A percentile compares a stretch with the other conserved stretches of the same genome.
Conservation (phyloP, 495 filamentous ascomycete genomes). For the Lasiosphaeria ovina region DNA sequence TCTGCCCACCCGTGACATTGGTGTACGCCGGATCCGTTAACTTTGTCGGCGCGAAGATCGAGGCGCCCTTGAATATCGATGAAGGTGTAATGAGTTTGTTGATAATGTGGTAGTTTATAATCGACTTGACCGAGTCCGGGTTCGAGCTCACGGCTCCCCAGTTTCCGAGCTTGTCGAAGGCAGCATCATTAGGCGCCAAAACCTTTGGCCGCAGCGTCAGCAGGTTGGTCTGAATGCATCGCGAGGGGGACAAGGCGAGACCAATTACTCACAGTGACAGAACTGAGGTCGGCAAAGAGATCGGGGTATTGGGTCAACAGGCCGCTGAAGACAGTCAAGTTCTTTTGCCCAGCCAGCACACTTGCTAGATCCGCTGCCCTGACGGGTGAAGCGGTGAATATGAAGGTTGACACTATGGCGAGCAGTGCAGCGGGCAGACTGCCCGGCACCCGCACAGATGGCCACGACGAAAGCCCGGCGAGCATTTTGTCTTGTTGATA, state of each 20-base stretch:
- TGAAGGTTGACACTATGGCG: background rate
- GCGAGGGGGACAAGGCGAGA: background rate
- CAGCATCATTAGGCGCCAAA: conserved; percentile 27
- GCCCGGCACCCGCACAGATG: background rate
- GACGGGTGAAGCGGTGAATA: background rate
- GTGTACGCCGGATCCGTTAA: conserved; percentile 28
- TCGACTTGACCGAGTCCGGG: conserved; percentile 8
- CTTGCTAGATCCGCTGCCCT: background rate
- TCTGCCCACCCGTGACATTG: conserved; percentile 29
- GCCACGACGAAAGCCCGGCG: no score
- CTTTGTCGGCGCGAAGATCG: conserved; percentile 48
- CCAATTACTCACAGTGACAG: background rate
- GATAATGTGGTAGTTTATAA: conserved; percentile 29
- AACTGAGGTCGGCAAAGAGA: background rate
- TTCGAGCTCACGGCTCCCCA: conserved; percentile 10
- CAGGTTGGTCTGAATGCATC: background rate
- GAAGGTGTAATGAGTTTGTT: conserved; percentile 9
- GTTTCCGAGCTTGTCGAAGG: conserved; percentile 27
- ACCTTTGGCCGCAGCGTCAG: conserved; percentile 6
- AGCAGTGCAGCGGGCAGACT: background rate
- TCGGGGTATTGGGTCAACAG: background rate
- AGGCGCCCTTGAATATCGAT: conserved; percentile 26
- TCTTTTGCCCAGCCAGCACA: background rate
- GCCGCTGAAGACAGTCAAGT: background rate
- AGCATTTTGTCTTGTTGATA: no score